Evolutionary conservation across 1,139 yeast species (phyloP), one percentile per base, ranked within the genome.

Genomic region (Saccharomyces hybrid): DNA sequence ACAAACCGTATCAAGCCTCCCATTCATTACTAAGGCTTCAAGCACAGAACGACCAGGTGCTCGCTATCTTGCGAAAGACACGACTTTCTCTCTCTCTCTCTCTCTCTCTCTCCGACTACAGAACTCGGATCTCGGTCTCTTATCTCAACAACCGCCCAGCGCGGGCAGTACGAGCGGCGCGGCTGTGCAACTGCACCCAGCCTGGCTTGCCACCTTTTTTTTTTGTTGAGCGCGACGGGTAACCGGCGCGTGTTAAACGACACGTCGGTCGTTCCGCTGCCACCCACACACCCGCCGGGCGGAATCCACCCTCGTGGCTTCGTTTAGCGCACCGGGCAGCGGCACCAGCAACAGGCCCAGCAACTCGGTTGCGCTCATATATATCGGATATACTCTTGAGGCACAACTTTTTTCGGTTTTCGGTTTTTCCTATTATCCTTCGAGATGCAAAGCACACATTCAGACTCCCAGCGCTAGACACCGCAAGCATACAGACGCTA

Each of bases 321-420:
- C 44, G 44, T 38, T 38, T 38, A 38, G n/a, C 4, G 5, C 5
- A 38, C 25, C 23, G 5, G 42, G 42, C 42, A 38, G 5, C 42
- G 23, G 42, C 42, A 38, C 44, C 44, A 38, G 44, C 44, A 38
- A 38, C 44, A 2, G 44, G 8, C 44, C 44, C 44, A 3, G 44
- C 13, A 38, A 38, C 44, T 38, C n/a, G 44, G 5, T 38, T 3
- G 44, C n/a, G 44, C 7, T 38, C 44, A 38, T 38, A 38, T 38
- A 38, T 38, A 38, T 38, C 44, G 44, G 44, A 38, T 38, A 38
- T 38, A 38, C 44, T 38, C 44, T 38, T 38, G 44, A 38, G 44
- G 44, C 44, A 38, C 44, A 38, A 38, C 3, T 38, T 38, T 38
- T 38, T 38, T 38, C 44, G 44, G 44, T 38, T 38, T 38, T 38